These are phyloP conservation scores for Solanum hybrid DNA, from an alignment of 305 asterid genomes.

Conservation along the genomic window DNA sequence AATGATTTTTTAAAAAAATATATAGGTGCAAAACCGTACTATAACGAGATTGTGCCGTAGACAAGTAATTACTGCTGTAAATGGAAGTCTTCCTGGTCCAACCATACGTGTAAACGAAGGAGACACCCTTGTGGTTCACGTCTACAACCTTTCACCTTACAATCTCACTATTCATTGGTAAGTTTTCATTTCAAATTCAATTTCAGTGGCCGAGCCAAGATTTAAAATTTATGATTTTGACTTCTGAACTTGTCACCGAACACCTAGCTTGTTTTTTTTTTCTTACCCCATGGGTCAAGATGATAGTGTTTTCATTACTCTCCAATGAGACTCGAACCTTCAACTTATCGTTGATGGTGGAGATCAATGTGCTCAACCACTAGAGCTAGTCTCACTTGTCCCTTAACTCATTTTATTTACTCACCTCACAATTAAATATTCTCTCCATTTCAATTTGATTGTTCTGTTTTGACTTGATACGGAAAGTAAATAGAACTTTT, in stretches of 20 bases:
- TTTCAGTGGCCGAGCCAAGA: neutral
- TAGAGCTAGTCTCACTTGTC: neutral
- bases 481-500: neutral
- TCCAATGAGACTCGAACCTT: neutral
- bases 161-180: conserved; percentile 19
- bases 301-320: neutral
- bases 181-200: neutral
- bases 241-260: neutral
- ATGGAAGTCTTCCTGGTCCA: conserved; percentile 20
- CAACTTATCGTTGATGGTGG: neutral
- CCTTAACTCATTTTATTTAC: neutral
- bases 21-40: conserved; percentile 11
- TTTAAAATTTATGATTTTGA: neutral
- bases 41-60: conserved; percentile 6
- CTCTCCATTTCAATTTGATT: neutral
- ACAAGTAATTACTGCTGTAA: conserved; percentile 16
- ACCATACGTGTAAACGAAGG: conserved; percentile 6
- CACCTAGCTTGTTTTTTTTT: neutral
- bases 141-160: conserved; percentile 11
- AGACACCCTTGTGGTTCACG: conserved; percentile 16
- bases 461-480: neutral
- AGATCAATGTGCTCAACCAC: neutral
- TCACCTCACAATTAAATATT: neutral
- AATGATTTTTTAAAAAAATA: neutral
- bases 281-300: neutral